Percentiles rank a stretch among this genome's conserved stretches.
These are phyloP conservation scores for Pleurotus platypus DNA, from an alignment of 768 basidiomycete genomes.

Conservation along the genomic window DNA sequence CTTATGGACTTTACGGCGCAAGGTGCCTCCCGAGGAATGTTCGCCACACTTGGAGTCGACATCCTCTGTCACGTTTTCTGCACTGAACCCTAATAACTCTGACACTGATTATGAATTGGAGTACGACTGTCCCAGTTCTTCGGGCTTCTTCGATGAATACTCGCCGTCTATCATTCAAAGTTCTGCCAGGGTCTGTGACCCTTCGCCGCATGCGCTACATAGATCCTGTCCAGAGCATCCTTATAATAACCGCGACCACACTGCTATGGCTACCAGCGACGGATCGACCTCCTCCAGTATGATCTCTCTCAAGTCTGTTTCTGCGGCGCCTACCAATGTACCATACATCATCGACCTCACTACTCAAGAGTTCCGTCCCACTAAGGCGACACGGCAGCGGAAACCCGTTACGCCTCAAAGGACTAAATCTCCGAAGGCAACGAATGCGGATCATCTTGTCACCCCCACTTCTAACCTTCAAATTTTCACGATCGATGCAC, in stretches of 20 bases:
- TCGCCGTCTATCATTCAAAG: not conserved
- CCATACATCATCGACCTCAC: conserved; percentile 7
- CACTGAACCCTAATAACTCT: not conserved
- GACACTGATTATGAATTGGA: not conserved
- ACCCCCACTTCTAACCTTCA: conserved; percentile 1
- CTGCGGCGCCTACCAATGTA: not conserved
- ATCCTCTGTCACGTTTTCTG: not conserved
- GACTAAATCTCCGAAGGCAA: not conserved
- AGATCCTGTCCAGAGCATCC: not conserved
- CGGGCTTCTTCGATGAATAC: not conserved
- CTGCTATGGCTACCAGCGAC: not conserved
- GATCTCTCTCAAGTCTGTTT: not conserved
- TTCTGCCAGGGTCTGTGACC: not conserved
- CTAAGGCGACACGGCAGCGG: not conserved
- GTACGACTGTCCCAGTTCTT: not conserved
- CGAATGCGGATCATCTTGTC: too few relatives aligned
- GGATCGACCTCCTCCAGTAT: not conserved
- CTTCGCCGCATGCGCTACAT: not conserved
- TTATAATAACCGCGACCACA: not conserved
- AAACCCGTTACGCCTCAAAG: not conserved
- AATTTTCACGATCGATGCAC: not conserved
- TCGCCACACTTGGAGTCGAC: not conserved
- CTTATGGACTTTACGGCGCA: conserved; percentile 37
- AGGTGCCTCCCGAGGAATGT: conserved; percentile 17
- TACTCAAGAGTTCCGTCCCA: not conserved